These are phyloP conservation scores for Nannochloropsis salina DNA, from an alignment of 108 stramenopile genomes.

Conservation along the genomic window DNA sequence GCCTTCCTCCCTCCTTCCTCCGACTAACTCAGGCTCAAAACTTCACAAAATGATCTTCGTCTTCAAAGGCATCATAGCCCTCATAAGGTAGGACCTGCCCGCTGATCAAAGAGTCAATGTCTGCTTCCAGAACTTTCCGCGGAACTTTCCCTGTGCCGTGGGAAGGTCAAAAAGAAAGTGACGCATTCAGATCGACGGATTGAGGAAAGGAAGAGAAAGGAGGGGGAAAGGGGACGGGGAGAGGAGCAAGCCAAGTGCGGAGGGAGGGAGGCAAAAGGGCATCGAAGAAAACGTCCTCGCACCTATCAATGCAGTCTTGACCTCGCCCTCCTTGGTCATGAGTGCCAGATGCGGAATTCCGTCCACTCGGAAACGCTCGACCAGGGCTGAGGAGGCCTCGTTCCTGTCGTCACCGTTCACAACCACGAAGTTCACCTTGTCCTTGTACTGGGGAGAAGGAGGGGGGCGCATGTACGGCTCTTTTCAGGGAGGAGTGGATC, in stretches of 20 bases:
- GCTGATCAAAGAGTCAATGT: conserved; percentile 32
- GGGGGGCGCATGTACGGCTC: background rate
- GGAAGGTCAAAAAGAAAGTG: background rate
- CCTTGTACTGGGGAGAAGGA: conserved; percentile 22
- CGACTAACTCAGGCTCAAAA: background rate
- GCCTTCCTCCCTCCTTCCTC: background rate
- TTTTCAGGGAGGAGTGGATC: no score
- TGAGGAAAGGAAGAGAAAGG: background rate
- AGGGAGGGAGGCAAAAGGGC: background rate
- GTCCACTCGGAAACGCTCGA: conserved; percentile 41
- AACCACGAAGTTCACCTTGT: conserved; percentile 45
- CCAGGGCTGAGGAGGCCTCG: background rate
- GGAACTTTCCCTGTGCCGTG: background rate
- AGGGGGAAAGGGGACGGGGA: background rate
- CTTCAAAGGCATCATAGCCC: conserved; percentile 41
- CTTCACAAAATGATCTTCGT: conserved; percentile 33
- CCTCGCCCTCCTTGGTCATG: conserved; percentile 35
- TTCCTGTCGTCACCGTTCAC: conserved; percentile 33
- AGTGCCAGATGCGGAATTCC: conserved; percentile 48
- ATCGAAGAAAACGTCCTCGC: background rate
- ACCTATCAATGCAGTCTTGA: conserved; percentile 42
- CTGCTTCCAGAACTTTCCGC: conserved; percentile 33
- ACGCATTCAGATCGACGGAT: background rate
- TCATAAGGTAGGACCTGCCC: conserved; percentile 30
- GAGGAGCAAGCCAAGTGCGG: background rate